Base-by-base conservation (phyloP, 2,329 filamentous ascomycete species). In the Monosporascus sp. region DNA sequence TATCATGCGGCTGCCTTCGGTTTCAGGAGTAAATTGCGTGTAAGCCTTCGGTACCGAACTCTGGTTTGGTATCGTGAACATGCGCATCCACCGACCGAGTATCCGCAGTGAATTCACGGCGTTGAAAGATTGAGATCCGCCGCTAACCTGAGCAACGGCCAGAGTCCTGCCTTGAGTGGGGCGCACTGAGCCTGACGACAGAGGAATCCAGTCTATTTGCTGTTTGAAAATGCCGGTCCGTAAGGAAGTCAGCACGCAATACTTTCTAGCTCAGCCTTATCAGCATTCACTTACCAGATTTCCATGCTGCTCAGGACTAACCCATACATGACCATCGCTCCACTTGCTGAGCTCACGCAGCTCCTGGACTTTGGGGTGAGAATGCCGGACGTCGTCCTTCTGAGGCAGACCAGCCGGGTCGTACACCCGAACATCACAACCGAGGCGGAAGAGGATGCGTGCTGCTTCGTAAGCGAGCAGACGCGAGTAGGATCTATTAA, bases 191-290 rank as follows among this genome's bases (percentile, higher is more conserved):
- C 84, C 84, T 0, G 79, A 79, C 2, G 73, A 77, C 0, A 88
- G 71, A 0, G 84, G 84, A 40, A 87, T 84, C 85, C 85, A 87
- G 65, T 88, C 85, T 48, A 87, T 87, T 58, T 87, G 84, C 58
- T 85, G 85, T 58, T 87, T 87, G 74, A 87, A 87, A 0, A 87
- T 79, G 4, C 77, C 82, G 0, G 84, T 86, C 14, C 14, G 9
- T 31, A 31, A 31, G 28, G 28, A 31, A 5, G 28, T 31, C 9
- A 31, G 28, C 28, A 31, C 28, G 1, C 28, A 31, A 11, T 5
- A 9, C 9, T 31, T 5, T 31, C 28, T 11, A 31, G 4, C 28
- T 9, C 9, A 11, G 28, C 9, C 9, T 31, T 31, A 31, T 14
- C 9, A 5, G 11, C 3, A 5, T 31, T 31, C 9, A 31, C 28